Evolutionary conservation across 2,329 filamentous ascomycete genomes (phyloP).

Genomic region (Neoascochyta sp.): DNA sequence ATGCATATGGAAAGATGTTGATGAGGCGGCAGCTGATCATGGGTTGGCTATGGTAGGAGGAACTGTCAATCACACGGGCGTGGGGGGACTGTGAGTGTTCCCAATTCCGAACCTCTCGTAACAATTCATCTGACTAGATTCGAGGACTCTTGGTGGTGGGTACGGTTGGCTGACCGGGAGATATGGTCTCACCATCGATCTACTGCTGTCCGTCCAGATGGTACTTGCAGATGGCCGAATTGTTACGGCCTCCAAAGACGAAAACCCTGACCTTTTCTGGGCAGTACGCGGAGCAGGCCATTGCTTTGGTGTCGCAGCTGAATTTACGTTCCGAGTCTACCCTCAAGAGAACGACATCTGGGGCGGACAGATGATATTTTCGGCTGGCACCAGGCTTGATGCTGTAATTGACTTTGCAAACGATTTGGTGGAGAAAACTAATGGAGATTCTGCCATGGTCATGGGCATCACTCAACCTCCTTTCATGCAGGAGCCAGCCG

Average conservation of each 20-base stretch:
- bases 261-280: conserved; percentile 37
- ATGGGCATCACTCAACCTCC: conserved; percentile 28
- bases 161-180: conserved; percentile 55
- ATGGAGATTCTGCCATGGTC: conserved; percentile 29
- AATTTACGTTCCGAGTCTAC: conserved; percentile 43
- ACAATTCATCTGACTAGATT: neutral
- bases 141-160: conserved; percentile 49
- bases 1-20: conserved; percentile 54
- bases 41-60: conserved; percentile 59
- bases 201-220: conserved; percentile 36
- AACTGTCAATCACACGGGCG: conserved; percentile 60
- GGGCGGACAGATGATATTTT: conserved; percentile 38
- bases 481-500: conserved; percentile 26
- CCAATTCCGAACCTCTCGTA: neutral
- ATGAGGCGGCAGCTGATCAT: conserved; percentile 49
- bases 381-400: conserved; percentile 20
- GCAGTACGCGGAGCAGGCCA: conserved; percentile 39
- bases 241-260: conserved; percentile 27
- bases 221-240: conserved; percentile 37
- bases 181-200: conserved; percentile 52
- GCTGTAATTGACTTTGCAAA: conserved; percentile 28
- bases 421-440: conserved; percentile 24
- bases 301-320: conserved; percentile 37
- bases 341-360: conserved; percentile 31
- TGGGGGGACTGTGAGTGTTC: conserved; percentile 49